phyloP scores from a whole-genome alignment of 1,284 basidiomycete genomes.

The Marasmius fiardii region DNA sequence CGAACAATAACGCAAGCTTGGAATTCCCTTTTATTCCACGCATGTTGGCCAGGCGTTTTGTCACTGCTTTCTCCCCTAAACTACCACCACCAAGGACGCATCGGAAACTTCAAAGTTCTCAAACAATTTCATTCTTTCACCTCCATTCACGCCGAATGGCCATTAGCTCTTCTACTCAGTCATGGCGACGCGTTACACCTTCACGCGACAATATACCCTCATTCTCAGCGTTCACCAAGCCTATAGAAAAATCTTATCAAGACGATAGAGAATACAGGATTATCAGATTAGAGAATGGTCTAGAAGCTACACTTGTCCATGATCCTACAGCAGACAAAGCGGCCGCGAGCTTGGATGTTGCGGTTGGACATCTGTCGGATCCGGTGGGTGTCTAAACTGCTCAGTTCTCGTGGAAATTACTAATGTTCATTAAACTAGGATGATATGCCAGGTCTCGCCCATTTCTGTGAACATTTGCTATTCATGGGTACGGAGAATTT shows the following conservation, averaged over 20 bases:
- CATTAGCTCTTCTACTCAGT: slow-evolving; percentile 1
- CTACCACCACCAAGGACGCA: no score
- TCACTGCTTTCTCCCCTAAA: background rate
- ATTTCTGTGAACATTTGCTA: slow-evolving; percentile 94
- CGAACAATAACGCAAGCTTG: background rate
- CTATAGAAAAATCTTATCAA: slow-evolving; percentile 73
- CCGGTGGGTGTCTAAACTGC: slow-evolving; percentile 59
- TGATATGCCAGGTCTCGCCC: slow-evolving; percentile 87
- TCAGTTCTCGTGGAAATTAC: background rate
- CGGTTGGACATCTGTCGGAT: slow-evolving; percentile 92
- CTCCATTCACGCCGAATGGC: slow-evolving; percentile 8
- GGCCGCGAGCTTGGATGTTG: slow-evolving; percentile 92
- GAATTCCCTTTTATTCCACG: background rate
- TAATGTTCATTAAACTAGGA: slow-evolving; percentile 40
- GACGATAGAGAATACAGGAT: slow-evolving; percentile 81
- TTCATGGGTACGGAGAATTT: slow-evolving; percentile 90
- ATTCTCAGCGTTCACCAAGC: slow-evolving; percentile 57
- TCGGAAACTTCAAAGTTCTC: background rate
- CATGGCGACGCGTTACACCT: slow-evolving; percentile 38
- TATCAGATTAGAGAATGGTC: slow-evolving; percentile 83
- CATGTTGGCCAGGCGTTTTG: background rate
- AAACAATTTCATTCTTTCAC: background rate
- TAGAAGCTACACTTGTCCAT: slow-evolving; percentile 85
- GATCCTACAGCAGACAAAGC: slow-evolving; percentile 93
- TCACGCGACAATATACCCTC: slow-evolving; percentile 28